Evolutionary conservation across 306 rosid species (phyloP).

Genomic region (Quercus robur): DNA sequence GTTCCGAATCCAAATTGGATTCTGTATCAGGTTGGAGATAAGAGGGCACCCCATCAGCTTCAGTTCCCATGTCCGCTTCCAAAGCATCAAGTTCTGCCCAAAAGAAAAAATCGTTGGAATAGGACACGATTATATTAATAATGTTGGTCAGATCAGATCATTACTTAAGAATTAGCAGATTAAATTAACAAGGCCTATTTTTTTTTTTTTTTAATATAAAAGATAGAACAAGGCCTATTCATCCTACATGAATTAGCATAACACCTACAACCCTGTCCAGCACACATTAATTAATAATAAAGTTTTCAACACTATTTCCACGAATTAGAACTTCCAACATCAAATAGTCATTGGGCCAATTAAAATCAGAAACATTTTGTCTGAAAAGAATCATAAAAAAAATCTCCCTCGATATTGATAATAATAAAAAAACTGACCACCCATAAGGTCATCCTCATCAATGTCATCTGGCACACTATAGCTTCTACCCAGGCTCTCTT

Average conservation of each 20-base stretch:
- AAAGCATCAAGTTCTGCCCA: constrained; percentile 86
- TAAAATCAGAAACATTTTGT: not conserved
- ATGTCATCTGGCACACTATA: constrained; percentile 94
- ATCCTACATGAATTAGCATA: not conserved
- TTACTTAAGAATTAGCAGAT: not conserved
- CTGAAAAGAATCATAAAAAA: not conserved
- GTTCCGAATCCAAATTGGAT: constrained; percentile 76
- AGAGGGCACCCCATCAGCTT: constrained; percentile 85
- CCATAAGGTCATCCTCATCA: constrained; percentile 96
- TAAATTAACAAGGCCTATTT: too few relatives aligned
- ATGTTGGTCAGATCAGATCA: not conserved
- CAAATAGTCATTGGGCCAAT: not conserved
- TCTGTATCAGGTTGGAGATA: constrained; percentile 97
- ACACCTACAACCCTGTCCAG: not conserved
- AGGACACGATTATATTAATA: not conserved
- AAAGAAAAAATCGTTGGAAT: not conserved
- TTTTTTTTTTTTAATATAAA: too few relatives aligned
- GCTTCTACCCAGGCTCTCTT: constrained; percentile 96
- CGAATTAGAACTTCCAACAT: not conserved
- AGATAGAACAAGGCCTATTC: too few relatives aligned
- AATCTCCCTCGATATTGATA: not conserved
- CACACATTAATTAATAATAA: not conserved
- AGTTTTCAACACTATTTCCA: not conserved
- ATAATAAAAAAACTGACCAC: constrained; percentile 55
- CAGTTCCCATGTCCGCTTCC: constrained; percentile 91